Conservation (phyloP, 2,329 filamentous ascomycete species). For the Penicillium janthinellum region DNA sequence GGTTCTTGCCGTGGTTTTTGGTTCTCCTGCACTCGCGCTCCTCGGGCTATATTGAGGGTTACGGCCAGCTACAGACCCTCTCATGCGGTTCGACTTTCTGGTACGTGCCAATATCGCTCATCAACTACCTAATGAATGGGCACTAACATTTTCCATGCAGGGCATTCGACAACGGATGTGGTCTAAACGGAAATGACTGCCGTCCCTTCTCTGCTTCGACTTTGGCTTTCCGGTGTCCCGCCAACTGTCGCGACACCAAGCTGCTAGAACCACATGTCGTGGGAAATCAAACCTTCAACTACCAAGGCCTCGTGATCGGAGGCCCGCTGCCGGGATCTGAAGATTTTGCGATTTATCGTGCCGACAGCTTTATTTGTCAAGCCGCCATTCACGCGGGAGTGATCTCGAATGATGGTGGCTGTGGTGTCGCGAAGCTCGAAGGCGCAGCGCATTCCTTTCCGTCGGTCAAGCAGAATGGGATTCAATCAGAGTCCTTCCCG, state of each 20-base stretch:
- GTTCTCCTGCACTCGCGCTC: slow-evolving; percentile 49
- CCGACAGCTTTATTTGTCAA: slow-evolving; percentile 84
- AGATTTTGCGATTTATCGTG: slow-evolving; percentile 69
- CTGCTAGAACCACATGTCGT: slow-evolving; percentile 55
- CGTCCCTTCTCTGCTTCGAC: slow-evolving; percentile 56
- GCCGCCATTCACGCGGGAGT: slow-evolving; percentile 83
- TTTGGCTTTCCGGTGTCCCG: slow-evolving; percentile 59
- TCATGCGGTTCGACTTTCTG: slow-evolving; percentile 52
- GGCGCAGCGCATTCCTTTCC: slow-evolving; percentile 68
- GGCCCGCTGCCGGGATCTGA: slow-evolving; percentile 45
- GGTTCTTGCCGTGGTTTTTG: slow-evolving; percentile 52
- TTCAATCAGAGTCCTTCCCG: slow-evolving; percentile 75
- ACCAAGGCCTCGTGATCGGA: slow-evolving; percentile 55
- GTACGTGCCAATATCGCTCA: slow-evolving; percentile 29
- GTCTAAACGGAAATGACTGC: slow-evolving; percentile 58
- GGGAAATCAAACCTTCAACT: slow-evolving; percentile 55
- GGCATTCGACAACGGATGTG: slow-evolving; percentile 51
- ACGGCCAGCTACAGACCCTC: slow-evolving; percentile 48
- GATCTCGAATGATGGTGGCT: slow-evolving; percentile 74
- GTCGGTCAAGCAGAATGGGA: slow-evolving; percentile 69
- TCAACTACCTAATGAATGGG: background rate
- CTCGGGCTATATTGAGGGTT: slow-evolving; percentile 52
- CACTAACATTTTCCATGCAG: slow-evolving; percentile 23
- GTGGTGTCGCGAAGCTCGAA: slow-evolving; percentile 74
- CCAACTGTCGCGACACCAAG: slow-evolving; percentile 52